Conservation (phyloP, 2,329 filamentous ascomycete genomes). For the Aspergillus jensenii region DNA sequence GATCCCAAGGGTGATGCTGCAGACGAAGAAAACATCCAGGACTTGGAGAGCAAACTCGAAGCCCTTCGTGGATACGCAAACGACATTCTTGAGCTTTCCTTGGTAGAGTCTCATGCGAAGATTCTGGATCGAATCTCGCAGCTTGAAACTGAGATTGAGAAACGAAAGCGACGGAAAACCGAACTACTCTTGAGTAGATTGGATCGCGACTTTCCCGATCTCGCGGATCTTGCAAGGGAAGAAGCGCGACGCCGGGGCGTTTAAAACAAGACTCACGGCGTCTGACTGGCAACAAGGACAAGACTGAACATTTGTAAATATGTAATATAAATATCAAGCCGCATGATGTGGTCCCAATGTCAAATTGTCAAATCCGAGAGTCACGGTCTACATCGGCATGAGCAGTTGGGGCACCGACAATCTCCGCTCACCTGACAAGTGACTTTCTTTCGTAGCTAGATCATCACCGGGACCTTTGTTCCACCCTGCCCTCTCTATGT, state of each 20-base stretch:
- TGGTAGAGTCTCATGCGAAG: conserved; percentile 25
- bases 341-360: neutral
- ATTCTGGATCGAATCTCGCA: conserved; percentile 21
- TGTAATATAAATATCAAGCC: neutral
- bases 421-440: conserved; percentile 10
- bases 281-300: too few species aligned
- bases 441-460: neutral
- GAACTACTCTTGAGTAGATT: conserved; percentile 16
- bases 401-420: conserved; percentile 6
- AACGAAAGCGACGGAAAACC: conserved; percentile 16
- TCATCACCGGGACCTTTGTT: neutral
- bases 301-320: neutral
- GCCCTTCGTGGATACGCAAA: conserved; percentile 23
- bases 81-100: conserved; percentile 24
- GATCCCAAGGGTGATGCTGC: neutral
- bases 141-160: conserved; percentile 20
- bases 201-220: conserved; percentile 20
- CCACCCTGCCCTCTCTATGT: neutral
- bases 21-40: conserved; percentile 13
- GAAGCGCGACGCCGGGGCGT: conserved; percentile 21
- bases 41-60: conserved; percentile 21
- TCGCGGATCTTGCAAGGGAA: conserved; percentile 18
- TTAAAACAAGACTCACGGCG: neutral
- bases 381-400: neutral
- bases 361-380: neutral